Evolutionary conservation across 2,329 filamentous ascomycete genomes (phyloP), one percentile per base, ranked within the genome.

Genomic region (Ascosphaera apis): DNA sequence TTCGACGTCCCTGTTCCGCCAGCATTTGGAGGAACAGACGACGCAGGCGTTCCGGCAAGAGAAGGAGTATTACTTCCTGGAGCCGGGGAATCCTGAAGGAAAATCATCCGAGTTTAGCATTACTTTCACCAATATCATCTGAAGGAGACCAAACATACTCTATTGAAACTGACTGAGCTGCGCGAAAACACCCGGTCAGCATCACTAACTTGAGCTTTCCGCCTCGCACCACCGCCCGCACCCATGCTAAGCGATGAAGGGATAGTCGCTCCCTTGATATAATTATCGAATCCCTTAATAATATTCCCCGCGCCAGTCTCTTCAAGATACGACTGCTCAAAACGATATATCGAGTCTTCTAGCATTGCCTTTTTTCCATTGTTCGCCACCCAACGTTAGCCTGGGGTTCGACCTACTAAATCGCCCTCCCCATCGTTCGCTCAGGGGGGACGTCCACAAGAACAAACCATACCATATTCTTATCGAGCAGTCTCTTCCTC

Each of bases 211-310:
- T 53, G 50, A 3, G 53, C 53, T 41, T 62, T 63, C 23, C 60
- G 51, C 28, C 61, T 49, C n/a, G 50, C 48, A 13, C 46, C 37
- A 4, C 44, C 46, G 16, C 46, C 45, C 17, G 39, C 36, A 16
- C 40, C 45, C 1, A 47, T 47, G 18, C 49, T 45, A 16, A 54
- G 42, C 16, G 44, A 46, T 1, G 53, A 48, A 3, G 58, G 63
- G n/a, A 71, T 69, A 6, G 69, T 67, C 13, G 67, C 68, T 37
- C 81, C 84, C 56, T 98, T 98, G 63, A 92, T 91, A 60, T 95
- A 98, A 52, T 83, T 91, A 55, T 98, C 88, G 55, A 98, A 98
- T 15, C 88, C 88, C 34, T 80, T 83, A 53, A 98, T 86, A 51
- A 98, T 95, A 60, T 98, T 98, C 32, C 88, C 88, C 15, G 69